Evolutionary conservation across 1,284 basidiomycete species (phyloP).

Genomic region (Pseudozyma sp.): DNA sequence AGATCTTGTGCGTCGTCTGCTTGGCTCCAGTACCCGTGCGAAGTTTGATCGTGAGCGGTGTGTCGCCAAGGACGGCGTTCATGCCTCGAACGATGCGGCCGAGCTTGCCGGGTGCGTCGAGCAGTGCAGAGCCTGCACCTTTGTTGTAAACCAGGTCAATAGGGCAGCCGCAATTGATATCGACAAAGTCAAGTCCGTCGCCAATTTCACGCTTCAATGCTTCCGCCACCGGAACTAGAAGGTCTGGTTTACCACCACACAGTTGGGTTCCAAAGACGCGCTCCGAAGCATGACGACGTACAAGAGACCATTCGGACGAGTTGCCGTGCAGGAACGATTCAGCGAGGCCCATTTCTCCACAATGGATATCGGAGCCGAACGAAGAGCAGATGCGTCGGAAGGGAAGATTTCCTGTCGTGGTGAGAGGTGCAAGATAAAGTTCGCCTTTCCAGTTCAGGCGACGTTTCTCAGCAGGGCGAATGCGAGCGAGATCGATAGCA

Average conservation of each 20-base stretch:
- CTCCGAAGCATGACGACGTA: conserved; percentile 80
- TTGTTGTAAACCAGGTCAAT: conserved; percentile 94
- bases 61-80: conserved; percentile 88
- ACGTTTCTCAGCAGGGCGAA: conserved; percentile 85
- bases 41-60: conserved; percentile 95
- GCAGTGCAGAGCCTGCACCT: conserved; percentile 89
- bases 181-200: conserved; percentile 84
- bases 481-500: conserved; percentile 71
- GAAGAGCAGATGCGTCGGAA: conserved; percentile 89
- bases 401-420: conserved; percentile 94
- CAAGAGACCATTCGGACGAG: conserved; percentile 64
- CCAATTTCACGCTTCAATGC: conserved; percentile 77
- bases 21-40: conserved; percentile 80
- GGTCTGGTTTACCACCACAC: conserved; percentile 72
- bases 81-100: conserved; percentile 90
- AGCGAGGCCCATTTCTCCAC: conserved; percentile 81
- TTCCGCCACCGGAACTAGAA: conserved; percentile 86
- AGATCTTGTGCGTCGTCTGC: conserved; percentile 80
- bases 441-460: conserved; percentile 84
- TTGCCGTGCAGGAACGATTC: conserved; percentile 62
- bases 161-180: conserved; percentile 95
- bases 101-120: conserved; percentile 84
- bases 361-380: conserved; percentile 93
- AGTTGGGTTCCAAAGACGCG: conserved; percentile 88
- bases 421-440: conserved; percentile 92